Evolutionary conservation across 2,329 filamentous ascomycete genomes (phyloP).

Genomic region (Teratosphaeria gauchensis): DNA sequence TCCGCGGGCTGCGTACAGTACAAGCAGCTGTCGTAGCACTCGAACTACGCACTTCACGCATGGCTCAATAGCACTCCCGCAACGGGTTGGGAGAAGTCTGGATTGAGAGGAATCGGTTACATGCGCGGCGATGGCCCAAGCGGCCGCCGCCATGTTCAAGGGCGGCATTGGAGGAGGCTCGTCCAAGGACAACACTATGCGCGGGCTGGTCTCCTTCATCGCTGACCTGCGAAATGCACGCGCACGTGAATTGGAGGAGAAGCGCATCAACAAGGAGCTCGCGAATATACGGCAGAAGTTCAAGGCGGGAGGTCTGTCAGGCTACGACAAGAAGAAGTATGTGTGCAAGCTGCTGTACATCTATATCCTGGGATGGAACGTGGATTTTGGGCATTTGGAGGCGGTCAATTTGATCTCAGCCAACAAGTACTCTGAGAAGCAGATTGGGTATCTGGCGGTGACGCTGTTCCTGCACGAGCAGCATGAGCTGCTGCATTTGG

Average conservation of each 20-base stretch:
- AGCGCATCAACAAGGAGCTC: conserved; percentile 98
- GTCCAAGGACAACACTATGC: conserved; percentile 29
- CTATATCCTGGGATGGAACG: conserved; percentile 97
- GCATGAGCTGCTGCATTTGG: conserved; percentile 88
- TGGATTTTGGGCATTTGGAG: conserved; percentile 97
- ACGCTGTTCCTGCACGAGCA: conserved; percentile 95
- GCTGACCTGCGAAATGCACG: conserved; percentile 90
- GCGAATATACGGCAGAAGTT: conserved; percentile 99
- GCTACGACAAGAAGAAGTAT: conserved; percentile 99
- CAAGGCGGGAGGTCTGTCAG: conserved; percentile 74
- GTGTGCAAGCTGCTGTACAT: conserved; percentile 99
- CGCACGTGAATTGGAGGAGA: conserved; percentile 92
- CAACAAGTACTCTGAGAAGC: conserved; percentile 96
- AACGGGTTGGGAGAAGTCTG: not conserved
- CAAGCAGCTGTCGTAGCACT: not conserved
- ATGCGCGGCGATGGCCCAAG: conserved; percentile 20
- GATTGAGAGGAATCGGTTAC: not conserved
- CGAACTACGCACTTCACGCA: not conserved
- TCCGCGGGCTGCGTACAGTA: not conserved
- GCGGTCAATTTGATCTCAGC: conserved; percentile 96
- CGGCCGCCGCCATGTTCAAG: conserved; percentile 27
- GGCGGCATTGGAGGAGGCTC: conserved; percentile 20
- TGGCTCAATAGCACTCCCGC: not conserved
- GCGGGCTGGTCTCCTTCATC: conserved; percentile 91
- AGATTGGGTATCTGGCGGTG: conserved; percentile 96